Evolutionary conservation across 2,329 filamentous ascomycete genomes (phyloP).

Genomic region (Colletotrichum camelliae): DNA sequence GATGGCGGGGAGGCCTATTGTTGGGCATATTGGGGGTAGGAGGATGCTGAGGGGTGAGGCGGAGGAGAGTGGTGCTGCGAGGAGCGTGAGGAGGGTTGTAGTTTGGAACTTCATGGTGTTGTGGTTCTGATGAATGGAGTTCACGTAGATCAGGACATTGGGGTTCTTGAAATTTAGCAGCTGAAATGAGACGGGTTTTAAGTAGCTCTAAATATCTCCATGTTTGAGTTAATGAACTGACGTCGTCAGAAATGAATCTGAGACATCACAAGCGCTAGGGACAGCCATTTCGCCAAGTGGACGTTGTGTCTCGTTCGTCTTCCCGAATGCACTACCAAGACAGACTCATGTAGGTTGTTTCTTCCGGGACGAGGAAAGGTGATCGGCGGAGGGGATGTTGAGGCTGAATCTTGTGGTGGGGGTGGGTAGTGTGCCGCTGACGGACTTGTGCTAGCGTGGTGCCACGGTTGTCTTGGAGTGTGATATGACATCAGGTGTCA

Average conservation of each 20-base stretch:
- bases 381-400: not conserved
- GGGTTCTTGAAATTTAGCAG: too few species aligned
- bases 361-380: not conserved
- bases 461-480: not conserved
- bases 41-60: not conserved
- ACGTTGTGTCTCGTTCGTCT: not conserved
- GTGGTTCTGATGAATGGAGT: too few species aligned
- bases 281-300: not conserved
- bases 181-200: too few species aligned
- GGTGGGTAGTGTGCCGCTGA: not conserved
- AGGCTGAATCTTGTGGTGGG: not conserved
- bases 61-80: not conserved
- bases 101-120: not conserved
- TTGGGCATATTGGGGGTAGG: not conserved
- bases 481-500: not conserved
- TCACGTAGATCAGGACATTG: too few species aligned
- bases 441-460: not conserved
- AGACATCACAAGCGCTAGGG: accelerated
- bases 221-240: not conserved
- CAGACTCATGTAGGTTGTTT: not conserved
- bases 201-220: too few species aligned
- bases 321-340: not conserved
- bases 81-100: not conserved
- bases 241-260: accelerated
- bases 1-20: not conserved